Conservation (phyloP, 495 filamentous ascomycete genomes). For the Hapsidospora chrysogenum region DNA sequence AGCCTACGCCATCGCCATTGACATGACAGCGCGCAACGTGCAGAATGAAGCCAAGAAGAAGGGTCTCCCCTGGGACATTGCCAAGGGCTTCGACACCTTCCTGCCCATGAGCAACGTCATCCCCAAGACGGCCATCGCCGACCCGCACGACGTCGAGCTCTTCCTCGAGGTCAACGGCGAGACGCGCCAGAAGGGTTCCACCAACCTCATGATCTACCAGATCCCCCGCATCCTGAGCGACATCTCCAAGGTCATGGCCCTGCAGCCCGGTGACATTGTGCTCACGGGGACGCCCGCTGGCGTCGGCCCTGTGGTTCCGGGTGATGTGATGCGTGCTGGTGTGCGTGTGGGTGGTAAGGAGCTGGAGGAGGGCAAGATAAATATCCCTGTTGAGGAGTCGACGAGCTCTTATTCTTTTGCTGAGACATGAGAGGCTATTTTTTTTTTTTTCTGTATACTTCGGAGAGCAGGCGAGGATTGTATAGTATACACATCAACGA, state of each 20-base stretch:
- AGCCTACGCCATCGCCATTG: slow-evolving; percentile 76
- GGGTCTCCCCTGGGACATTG: slow-evolving; percentile 88
- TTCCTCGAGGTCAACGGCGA: slow-evolving; percentile 66
- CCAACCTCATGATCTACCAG: slow-evolving; percentile 77
- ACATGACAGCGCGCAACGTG: slow-evolving; percentile 86
- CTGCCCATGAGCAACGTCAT: slow-evolving; percentile 69
- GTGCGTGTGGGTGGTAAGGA: slow-evolving; percentile 69
- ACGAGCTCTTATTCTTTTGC: slow-evolving; percentile 35
- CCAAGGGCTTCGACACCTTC: slow-evolving; percentile 97
- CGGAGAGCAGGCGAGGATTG: too few relatives aligned
- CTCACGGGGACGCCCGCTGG: slow-evolving; percentile 95
- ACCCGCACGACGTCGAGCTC: slow-evolving; percentile 78
- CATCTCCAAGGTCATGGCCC: slow-evolving; percentile 84
- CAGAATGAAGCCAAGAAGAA: slow-evolving; percentile 95
- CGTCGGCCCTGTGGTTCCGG: slow-evolving; percentile 68
- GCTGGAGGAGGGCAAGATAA: slow-evolving; percentile 70
- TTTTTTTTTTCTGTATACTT: too few relatives aligned
- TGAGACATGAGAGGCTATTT: slow-evolving; percentile 35
- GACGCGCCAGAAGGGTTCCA: slow-evolving; percentile 65
- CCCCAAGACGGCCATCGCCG: slow-evolving; percentile 54
- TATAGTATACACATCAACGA: too few relatives aligned
- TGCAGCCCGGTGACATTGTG: slow-evolving; percentile 83
- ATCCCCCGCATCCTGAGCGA: slow-evolving; percentile 79
- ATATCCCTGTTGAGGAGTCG: slow-evolving; percentile 63
- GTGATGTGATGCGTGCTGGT: slow-evolving; percentile 80